Conservation (phyloP, 2,329 filamentous ascomycete genomes). For the Phialophora verrucosa region DNA sequence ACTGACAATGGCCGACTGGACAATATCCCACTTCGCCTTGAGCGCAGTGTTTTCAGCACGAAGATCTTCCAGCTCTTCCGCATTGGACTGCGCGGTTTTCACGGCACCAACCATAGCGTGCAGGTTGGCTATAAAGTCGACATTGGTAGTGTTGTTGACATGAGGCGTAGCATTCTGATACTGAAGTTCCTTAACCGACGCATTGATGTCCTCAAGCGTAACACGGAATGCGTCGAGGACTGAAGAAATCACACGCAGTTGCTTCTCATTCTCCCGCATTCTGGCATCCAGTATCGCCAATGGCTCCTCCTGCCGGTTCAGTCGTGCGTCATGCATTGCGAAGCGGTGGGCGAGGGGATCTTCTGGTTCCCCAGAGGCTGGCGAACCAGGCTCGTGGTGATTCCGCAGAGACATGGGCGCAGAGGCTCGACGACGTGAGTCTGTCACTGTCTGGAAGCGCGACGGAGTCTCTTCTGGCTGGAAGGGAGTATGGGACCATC, state of each 20-base stretch:
- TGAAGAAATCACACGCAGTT: slow-evolving; percentile 28
- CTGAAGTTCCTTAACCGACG: slow-evolving; percentile 28
- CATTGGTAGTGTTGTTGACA: not conserved
- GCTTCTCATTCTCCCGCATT: slow-evolving; percentile 31
- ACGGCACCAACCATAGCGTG: slow-evolving; percentile 22
- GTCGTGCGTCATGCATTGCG: slow-evolving; percentile 5
- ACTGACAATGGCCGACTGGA: slow-evolving; percentile 27
- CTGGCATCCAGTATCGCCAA: slow-evolving; percentile 22
- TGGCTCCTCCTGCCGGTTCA: slow-evolving; percentile 19
- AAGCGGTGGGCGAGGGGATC: not conserved
- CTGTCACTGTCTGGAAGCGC: slow-evolving; percentile 6
- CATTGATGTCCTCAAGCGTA: slow-evolving; percentile 30
- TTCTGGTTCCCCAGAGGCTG: not conserved
- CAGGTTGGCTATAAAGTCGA: slow-evolving; percentile 16
- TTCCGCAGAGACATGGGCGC: slow-evolving; percentile 1
- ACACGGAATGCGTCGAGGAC: slow-evolving; percentile 31
- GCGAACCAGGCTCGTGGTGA: not conserved
- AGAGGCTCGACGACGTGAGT: slow-evolving; percentile 15
- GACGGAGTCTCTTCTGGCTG: slow-evolving; percentile 14
- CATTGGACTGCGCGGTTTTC: slow-evolving; percentile 24
- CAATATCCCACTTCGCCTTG: slow-evolving; percentile 31
- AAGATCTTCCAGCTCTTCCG: slow-evolving; percentile 28
- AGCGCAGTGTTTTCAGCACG: slow-evolving; percentile 36
- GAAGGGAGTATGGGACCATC: slow-evolving; percentile 25
- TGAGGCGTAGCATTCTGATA: slow-evolving; percentile 5